A percentile compares a stretch with the other conserved stretches of the same genome.
Evolutionary conservation across 2,329 filamentous ascomycete species (phyloP).

Genomic region (Epichloe festucae): DNA sequence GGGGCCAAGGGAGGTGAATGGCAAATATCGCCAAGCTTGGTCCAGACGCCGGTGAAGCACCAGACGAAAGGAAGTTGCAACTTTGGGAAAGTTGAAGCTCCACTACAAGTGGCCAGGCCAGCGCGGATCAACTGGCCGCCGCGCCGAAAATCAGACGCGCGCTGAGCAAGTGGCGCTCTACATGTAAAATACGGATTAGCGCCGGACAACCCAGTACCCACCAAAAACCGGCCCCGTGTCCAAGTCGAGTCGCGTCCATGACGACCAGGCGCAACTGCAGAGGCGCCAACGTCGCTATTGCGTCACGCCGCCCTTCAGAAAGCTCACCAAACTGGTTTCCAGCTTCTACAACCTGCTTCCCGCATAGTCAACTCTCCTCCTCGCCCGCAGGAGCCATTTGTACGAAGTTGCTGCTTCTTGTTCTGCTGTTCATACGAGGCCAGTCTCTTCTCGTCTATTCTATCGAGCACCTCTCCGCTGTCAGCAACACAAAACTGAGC

Average conservation of each 20-base stretch:
- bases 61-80: not conserved
- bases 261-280: not conserved
- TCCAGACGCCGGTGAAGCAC: not conserved
- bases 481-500: not conserved
- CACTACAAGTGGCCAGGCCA: not conserved
- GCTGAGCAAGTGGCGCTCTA: not conserved
- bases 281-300: conserved; percentile 5
- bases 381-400: not conserved
- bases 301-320: conserved; percentile 6
- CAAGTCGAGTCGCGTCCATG: not conserved
- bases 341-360: not conserved
- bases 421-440: too few relatives aligned
- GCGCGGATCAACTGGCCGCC: conserved; percentile 12
- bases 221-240: not conserved
- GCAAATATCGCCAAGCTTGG: not conserved
- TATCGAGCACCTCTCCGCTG: not conserved
- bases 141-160: not conserved
- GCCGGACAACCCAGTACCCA: not conserved
- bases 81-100: not conserved
- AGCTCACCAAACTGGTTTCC: conserved; percentile 2
- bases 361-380: not conserved
- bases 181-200: not conserved
- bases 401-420: too few relatives aligned
- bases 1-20: not conserved
- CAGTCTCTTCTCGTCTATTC: not conserved